Evolutionary conservation across 1,139 yeast genomes (phyloP), one percentile per base, ranked within the genome.

Genomic region (Nakaseomyces kungkrabaensis): DNA sequence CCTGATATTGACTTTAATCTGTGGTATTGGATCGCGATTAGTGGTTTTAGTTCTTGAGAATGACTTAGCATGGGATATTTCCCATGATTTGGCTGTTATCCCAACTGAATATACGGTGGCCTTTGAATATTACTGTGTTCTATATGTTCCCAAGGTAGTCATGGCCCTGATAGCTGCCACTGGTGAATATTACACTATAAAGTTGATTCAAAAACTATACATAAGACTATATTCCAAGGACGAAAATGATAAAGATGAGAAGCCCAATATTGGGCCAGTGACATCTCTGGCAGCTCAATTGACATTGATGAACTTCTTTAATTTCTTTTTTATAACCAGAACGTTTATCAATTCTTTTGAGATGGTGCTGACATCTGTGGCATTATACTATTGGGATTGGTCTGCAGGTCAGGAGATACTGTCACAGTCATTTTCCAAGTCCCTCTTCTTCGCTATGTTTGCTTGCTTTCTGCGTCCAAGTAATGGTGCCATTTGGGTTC

Each of bases 271-370:
- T 4, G 29, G 31, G 31, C 31, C 29, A 4, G 49, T 65, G 2
- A 48, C 51, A 5, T 52, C 48, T 38, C 46, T 57, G 13, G 53
- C 63, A 0, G 52, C 55, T 1, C 50, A 78, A n/a, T 61, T 85
- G 27, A 81, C 92, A 17, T 56, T 86, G 5, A 65, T 77, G 1
- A 87, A 90, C 52, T 85, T 89, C 7, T 90, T 88, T 73, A 89
- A 89, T 63, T 86, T 92, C 85, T 87, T 77, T 65, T 74, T 83
- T 45, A 72, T 79, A 41, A 82, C 96, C 1, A 73, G 99, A 54
- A 83, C 96, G 1, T 94, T 94, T 64, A 80, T 95, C 48, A 94
- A 92, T 61, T 79, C 85, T 26, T 71, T 89, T 48, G 99, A 94
- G 65, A 77, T 85, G 74, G 73, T 77, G 1, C 62, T 90, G 51